A percentile compares a stretch with the other conserved stretches of the same genome.
Evolutionary conservation across 768 basidiomycete genomes (phyloP).

Genomic region (Leccinum aurantiacum): DNA sequence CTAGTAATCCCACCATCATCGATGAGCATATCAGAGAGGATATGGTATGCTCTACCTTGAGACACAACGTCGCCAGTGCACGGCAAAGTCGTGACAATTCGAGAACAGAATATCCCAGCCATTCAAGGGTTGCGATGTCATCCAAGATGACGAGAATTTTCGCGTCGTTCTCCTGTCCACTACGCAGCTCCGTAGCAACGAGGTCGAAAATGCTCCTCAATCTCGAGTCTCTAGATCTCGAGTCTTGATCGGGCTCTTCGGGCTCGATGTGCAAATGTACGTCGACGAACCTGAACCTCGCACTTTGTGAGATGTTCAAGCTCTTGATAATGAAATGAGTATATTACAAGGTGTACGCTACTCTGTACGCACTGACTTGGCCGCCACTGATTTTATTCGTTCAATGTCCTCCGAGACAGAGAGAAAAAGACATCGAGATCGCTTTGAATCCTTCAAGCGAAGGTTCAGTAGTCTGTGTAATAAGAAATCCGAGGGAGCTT

Average conservation of each 20-base stretch:
- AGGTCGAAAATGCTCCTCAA: conserved; percentile 40
- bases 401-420: conserved; percentile 56
- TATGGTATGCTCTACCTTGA: conserved; percentile 42
- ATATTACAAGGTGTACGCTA: neutral
- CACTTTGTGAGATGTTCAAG: conserved; percentile 36
- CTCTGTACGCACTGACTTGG: conserved; percentile 54
- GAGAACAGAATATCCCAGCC: conserved; percentile 58
- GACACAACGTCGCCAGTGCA: conserved; percentile 55
- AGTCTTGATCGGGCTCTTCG: conserved; percentile 10
- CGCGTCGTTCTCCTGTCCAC: conserved; percentile 7
- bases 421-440: conserved; percentile 47
- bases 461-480: conserved; percentile 53
- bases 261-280: conserved; percentile 38
- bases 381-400: conserved; percentile 62
- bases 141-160: conserved; percentile 62
- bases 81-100: conserved; percentile 60
- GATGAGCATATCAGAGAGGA: neutral
- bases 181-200: conserved; percentile 30
- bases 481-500: conserved; percentile 72
- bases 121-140: conserved; percentile 64
- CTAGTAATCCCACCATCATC: conserved; percentile 33
- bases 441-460: conserved; percentile 48
- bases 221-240: conserved; percentile 6
- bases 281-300: conserved; percentile 56
- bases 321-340: conserved; percentile 26